Percentiles rank a stretch among this genome's conserved stretches.
Evolutionary conservation across 108 stramenopile genomes (phyloP).

Genomic region (Nitzschia putrida): DNA sequence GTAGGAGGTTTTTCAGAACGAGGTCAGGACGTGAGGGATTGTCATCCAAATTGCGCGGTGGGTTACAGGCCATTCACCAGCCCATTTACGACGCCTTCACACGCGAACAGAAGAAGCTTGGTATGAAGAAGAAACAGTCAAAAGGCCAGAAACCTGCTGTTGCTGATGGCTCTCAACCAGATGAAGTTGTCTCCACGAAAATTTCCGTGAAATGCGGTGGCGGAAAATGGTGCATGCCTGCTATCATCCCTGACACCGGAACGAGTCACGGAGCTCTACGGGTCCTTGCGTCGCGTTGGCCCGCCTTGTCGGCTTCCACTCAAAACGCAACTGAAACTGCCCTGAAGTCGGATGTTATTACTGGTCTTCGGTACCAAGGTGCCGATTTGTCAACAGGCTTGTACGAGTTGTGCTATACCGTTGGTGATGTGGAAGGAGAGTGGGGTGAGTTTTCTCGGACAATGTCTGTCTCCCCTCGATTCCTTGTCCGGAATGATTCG

Average conservation of each 20-base stretch:
- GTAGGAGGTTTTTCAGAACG: slow-evolving; percentile 61
- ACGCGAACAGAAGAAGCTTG: slow-evolving; percentile 29
- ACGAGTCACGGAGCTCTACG: slow-evolving; percentile 55
- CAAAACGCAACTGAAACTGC: background rate
- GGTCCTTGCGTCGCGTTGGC: slow-evolving; percentile 62
- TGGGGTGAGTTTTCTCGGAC: slow-evolving; percentile 75
- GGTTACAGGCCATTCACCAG: slow-evolving; percentile 58
- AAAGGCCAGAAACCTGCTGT: slow-evolving; percentile 5
- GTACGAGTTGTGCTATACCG: slow-evolving; percentile 64
- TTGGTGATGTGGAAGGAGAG: slow-evolving; percentile 55
- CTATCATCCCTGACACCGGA: slow-evolving; percentile 49
- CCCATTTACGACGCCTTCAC: slow-evolving; percentile 41
- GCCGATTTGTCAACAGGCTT: slow-evolving; percentile 36
- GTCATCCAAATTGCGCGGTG: slow-evolving; percentile 12
- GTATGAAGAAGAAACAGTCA: slow-evolving; percentile 11
- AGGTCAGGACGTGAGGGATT: slow-evolving; percentile 16
- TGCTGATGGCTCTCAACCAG: background rate
- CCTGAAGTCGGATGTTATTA: background rate
- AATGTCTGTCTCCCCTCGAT: slow-evolving; percentile 57
- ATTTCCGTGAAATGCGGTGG: slow-evolving; percentile 50
- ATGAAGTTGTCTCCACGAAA: slow-evolving; percentile 5
- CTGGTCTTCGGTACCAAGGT: slow-evolving; percentile 1
- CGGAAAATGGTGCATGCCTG: slow-evolving; percentile 57
- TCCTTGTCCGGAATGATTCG: slow-evolving; percentile 66
- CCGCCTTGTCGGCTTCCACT: slow-evolving; percentile 31